Percentiles rank a stretch among this genome's conserved stretches.
Evolutionary conservation across 768 basidiomycete genomes (phyloP).

Genomic region (Boletus huronensis): DNA sequence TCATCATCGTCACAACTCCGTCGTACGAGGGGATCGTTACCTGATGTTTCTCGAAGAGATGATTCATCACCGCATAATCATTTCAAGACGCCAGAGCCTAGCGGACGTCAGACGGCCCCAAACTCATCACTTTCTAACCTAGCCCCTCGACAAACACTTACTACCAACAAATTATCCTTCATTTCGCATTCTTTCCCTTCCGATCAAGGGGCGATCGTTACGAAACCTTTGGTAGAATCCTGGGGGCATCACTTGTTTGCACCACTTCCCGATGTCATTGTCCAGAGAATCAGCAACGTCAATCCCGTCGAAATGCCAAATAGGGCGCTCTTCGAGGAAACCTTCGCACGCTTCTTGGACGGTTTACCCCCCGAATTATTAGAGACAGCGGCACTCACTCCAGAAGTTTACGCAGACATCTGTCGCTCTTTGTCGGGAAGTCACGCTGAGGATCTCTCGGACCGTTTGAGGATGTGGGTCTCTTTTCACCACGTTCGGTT

Average conservation of each 20-base stretch:
- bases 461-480: conserved; percentile 51
- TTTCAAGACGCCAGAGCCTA: conserved; percentile 24
- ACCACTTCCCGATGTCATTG: conserved; percentile 55
- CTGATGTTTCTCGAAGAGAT: conserved; percentile 18
- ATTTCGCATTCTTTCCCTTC: conserved; percentile 41
- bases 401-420: conserved; percentile 52
- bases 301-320: conserved; percentile 60
- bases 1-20: conserved; percentile 31
- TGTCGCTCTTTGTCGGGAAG: conserved; percentile 44
- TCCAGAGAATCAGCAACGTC: conserved; percentile 51
- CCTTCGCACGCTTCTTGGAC: conserved; percentile 45
- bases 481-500: conserved; percentile 57
- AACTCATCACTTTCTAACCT: conserved; percentile 22
- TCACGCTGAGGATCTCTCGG: conserved; percentile 31
- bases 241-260: conserved; percentile 59
- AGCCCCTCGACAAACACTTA: conserved; percentile 23
- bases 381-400: conserved; percentile 56
- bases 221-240: conserved; percentile 47
- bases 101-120: conserved; percentile 16
- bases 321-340: conserved; percentile 49
- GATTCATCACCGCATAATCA: conserved; percentile 14
- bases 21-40: conserved; percentile 25
- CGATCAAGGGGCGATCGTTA: conserved; percentile 37
- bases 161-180: conserved; percentile 37
- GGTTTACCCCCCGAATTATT: conserved; percentile 52